Percentiles rank a stretch among this genome's conserved stretches.
These are phyloP conservation scores for Phytophthora nicotianae DNA, from an alignment of 352 stramenopile species.

Conservation along the genomic window DNA sequence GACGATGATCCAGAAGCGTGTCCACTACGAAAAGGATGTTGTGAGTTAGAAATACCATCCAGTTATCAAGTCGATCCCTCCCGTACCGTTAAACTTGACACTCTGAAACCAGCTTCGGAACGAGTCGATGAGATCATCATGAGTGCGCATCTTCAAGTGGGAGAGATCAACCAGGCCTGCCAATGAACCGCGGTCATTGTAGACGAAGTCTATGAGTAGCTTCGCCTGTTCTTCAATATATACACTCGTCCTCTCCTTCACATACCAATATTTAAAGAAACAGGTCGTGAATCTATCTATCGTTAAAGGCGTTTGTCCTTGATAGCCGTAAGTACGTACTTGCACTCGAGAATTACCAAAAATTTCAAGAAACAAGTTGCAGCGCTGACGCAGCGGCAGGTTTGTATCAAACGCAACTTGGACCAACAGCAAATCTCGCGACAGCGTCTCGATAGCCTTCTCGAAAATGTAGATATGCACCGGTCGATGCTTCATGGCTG, in stretches of 20 bases:
- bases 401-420: constrained; percentile 87
- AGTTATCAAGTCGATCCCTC: not conserved
- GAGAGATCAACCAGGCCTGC: constrained; percentile 79
- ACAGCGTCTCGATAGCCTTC: constrained; percentile 81
- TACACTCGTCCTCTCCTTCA: constrained; percentile 73
- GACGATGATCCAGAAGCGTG: constrained; percentile 82
- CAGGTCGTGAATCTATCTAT: not conserved
- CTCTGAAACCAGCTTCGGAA: constrained; percentile 83
- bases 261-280: not conserved
- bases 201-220: constrained; percentile 71
- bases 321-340: constrained; percentile 20
- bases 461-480: constrained; percentile 93
- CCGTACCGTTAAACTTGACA: constrained; percentile 78
- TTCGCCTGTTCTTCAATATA: constrained; percentile 86
- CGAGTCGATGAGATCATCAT: constrained; percentile 88
- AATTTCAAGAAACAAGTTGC: constrained; percentile 92
- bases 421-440: constrained; percentile 90
- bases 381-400: constrained; percentile 89
- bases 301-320: not conserved
- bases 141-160: constrained; percentile 90
- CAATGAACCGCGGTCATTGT: constrained; percentile 67
- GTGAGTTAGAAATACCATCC: not conserved
- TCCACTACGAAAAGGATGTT: constrained; percentile 44
- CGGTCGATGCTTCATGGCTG: constrained; percentile 34
- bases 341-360: constrained; percentile 93